Evolutionary conservation across 805 yeast genomes (phyloP).

Genomic region (Metschnikowia vanudenii): DNA sequence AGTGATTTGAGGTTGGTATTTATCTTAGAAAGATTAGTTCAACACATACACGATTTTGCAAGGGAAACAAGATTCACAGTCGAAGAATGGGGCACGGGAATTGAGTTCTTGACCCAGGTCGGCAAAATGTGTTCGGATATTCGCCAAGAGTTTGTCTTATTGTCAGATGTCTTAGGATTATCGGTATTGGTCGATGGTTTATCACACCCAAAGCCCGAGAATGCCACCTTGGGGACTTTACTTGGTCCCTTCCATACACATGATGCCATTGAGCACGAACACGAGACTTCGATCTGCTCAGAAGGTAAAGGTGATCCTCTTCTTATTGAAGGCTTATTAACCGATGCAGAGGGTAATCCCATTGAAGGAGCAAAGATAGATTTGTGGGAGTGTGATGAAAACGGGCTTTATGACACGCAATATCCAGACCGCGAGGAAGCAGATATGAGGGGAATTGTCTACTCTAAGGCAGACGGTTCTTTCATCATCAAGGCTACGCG

Average conservation of each 20-base stretch:
- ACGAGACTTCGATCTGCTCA: constrained; percentile 19
- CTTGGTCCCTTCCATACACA: constrained; percentile 27
- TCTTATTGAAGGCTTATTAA: constrained; percentile 22
- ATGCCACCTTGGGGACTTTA: constrained; percentile 23
- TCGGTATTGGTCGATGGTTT: constrained; percentile 23
- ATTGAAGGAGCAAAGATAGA: constrained; percentile 20
- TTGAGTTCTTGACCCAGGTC: constrained; percentile 20
- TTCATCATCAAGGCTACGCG: constrained; percentile 9
- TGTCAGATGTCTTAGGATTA: constrained; percentile 22
- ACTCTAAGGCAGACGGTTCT: constrained; percentile 16
- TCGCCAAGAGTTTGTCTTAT: constrained; percentile 23
- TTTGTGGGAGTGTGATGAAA: constrained; percentile 25
- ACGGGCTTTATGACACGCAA: constrained; percentile 24
- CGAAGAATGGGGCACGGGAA: constrained; percentile 23
- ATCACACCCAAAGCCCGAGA: constrained; percentile 23
- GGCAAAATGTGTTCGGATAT: constrained; percentile 23
- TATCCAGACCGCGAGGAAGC: constrained; percentile 21
- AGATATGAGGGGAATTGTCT: constrained; percentile 23
- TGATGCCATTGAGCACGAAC: constrained; percentile 20
- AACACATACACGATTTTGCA: constrained; percentile 24
- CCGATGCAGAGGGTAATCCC: constrained; percentile 20
- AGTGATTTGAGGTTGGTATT: constrained; percentile 5
- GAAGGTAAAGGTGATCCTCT: constrained; percentile 23
- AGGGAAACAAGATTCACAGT: constrained; percentile 23
- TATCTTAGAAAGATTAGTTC: constrained; percentile 16